Evolutionary conservation across 306 rosid species (phyloP).

Genomic region (Vicia sativa): DNA sequence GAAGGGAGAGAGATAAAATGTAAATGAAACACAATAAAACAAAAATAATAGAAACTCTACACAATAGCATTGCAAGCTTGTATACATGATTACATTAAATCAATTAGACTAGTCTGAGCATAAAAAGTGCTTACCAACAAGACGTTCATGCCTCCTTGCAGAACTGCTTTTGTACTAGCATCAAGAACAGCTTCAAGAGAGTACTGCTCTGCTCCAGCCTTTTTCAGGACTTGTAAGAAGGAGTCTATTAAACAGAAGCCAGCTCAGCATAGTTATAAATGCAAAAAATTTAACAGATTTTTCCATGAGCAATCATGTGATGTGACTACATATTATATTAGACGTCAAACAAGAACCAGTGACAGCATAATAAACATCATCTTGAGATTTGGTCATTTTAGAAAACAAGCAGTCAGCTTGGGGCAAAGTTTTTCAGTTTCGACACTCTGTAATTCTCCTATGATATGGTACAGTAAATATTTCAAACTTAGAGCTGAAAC

Average conservation of each 20-base stretch:
- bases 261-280: slow-evolving; percentile 25
- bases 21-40: slow-evolving; percentile 36
- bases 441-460: slow-evolving; percentile 21
- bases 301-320: slow-evolving; percentile 23
- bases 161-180: slow-evolving; percentile 72
- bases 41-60: slow-evolving; percentile 16
- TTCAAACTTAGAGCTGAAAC: slow-evolving; percentile 33
- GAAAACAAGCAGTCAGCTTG: slow-evolving; percentile 24
- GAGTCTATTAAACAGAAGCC: slow-evolving; percentile 60
- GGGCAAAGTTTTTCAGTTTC: slow-evolving; percentile 16
- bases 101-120: slow-evolving; percentile 29
- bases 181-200: slow-evolving; percentile 70
- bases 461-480: slow-evolving; percentile 2
- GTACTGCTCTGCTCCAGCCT: slow-evolving; percentile 58
- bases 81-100: slow-evolving; percentile 12
- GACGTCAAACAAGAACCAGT: slow-evolving; percentile 5
- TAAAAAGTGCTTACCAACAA: slow-evolving; percentile 62
- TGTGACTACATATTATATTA: slow-evolving; percentile 15
- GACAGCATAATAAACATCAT: slow-evolving; percentile 32
- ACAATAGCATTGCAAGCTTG: slow-evolving; percentile 26
- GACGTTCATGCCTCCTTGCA: slow-evolving; percentile 78
- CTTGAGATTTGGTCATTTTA: slow-evolving; percentile 15
- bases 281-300: slow-evolving; percentile 21
- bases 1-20: slow-evolving; percentile 39
- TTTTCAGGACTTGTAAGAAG: slow-evolving; percentile 68